These are phyloP conservation scores for Fraxinus ornus DNA, from an alignment of 305 asterid species.

Conservation along the genomic window DNA sequence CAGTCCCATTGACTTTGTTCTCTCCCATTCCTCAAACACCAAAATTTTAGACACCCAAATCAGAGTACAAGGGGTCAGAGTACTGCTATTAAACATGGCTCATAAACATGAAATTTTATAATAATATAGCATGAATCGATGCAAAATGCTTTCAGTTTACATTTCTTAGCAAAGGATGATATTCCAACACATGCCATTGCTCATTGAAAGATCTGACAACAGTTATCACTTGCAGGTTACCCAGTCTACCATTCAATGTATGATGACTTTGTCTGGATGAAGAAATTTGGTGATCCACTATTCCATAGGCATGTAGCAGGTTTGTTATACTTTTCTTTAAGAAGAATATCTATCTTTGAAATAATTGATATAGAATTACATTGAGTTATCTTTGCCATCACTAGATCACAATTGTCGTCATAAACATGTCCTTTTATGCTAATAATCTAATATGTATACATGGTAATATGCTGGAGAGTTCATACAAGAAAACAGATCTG, in stretches of 20 bases:
- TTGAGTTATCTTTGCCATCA: neutral
- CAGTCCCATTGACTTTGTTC: neutral
- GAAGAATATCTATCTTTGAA: neutral
- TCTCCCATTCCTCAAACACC: neutral
- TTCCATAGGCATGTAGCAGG: slow-evolving; percentile 86
- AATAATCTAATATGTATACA: neutral
- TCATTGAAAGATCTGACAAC: slow-evolving; percentile 14
- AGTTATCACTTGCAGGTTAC: slow-evolving; percentile 47
- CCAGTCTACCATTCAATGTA: slow-evolving; percentile 89
- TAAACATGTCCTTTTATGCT: neutral
- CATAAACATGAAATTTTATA: neutral
- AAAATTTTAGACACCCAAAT: neutral
- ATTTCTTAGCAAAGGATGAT: neutral
- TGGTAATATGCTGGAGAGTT: neutral
- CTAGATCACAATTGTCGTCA: neutral
- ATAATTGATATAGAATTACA: neutral
- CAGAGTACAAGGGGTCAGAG: neutral
- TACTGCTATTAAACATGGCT: neutral
- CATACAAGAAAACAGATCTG: neutral
- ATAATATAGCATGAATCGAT: neutral
- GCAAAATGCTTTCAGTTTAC: neutral
- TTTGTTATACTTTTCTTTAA: slow-evolving; percentile 26
- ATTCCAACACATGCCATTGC: neutral
- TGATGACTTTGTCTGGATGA: slow-evolving; percentile 86
- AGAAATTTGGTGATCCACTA: slow-evolving; percentile 82